Conservation (phyloP, 495 filamentous ascomycete species). For the Lasiosphaeria miniovina region DNA sequence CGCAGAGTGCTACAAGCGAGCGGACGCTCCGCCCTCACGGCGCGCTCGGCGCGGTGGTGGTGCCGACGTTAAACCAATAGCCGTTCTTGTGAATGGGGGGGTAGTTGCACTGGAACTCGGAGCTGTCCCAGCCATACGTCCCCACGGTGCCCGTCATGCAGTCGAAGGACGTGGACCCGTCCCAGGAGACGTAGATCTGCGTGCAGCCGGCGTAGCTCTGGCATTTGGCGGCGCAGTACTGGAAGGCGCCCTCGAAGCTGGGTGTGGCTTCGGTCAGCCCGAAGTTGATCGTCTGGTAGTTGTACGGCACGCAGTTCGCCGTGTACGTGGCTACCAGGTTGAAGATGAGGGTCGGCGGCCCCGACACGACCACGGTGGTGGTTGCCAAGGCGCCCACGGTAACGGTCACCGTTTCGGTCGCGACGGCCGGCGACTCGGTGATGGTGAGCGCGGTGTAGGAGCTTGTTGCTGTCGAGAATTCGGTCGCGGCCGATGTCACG, state of each 20-base stretch:
- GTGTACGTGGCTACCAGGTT: not conserved
- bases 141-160: constrained; percentile 1
- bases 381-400: not conserved
- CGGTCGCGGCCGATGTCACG: not conserved
- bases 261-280: not conserved
- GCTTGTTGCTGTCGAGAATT: constrained; percentile 2
- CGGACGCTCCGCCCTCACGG: no score
- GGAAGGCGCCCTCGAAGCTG: constrained; percentile 1
- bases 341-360: not conserved
- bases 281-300: constrained; percentile 5
- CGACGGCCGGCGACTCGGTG: not conserved
- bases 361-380: not conserved
- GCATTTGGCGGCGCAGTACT: constrained; percentile 3
- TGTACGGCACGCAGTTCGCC: not conserved
- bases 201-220: constrained; percentile 2
- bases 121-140: not conserved
- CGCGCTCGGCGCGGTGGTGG: no score
- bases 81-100: not conserved
- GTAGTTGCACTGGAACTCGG: constrained; percentile 4
- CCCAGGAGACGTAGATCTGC: constrained; percentile 1
- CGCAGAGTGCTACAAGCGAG: no score
- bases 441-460: not conserved
- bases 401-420: not conserved
- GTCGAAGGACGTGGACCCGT: not conserved
- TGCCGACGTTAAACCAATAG: not conserved